Conservation (phyloP, 2,329 filamentous ascomycete genomes). For the Aschersonia sp. region DNA sequence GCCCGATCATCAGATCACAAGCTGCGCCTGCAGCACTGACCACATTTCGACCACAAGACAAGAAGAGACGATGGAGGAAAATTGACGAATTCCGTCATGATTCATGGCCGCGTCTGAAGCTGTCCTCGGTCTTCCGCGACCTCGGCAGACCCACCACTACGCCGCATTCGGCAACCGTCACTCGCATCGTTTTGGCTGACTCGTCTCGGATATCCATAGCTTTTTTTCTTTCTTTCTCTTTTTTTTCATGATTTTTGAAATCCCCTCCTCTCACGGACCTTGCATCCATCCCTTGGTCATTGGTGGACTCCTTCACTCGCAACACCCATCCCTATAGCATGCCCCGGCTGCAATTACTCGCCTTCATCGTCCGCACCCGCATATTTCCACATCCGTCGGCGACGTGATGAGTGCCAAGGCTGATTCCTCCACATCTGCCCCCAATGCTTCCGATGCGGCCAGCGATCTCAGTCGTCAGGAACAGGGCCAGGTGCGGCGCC, state of each 20-base stretch:
- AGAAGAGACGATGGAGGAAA: no score
- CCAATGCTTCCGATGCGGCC: not conserved
- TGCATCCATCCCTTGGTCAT: no score
- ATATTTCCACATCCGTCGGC: not conserved
- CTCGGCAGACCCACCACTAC: not conserved
- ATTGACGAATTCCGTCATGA: not conserved
- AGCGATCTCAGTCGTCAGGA: not conserved
- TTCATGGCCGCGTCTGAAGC: not conserved
- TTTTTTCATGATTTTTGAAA: not conserved
- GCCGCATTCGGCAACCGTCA: not conserved
- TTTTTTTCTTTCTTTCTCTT: not conserved
- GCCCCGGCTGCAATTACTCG: not conserved
- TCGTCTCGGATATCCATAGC: not conserved
- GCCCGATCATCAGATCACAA: no score
- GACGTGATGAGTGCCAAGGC: slow-evolving; percentile 1
- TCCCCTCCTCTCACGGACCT: no score
- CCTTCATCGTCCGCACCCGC: not conserved
- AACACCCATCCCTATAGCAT: not conserved
- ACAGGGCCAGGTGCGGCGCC: slow-evolving; percentile 1
- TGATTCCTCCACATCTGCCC: not conserved
- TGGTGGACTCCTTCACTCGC: no score
- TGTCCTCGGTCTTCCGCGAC: not conserved
- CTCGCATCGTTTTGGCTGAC: not conserved
- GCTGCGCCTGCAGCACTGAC: no score
- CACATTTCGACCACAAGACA: no score